phyloP scores from a whole-genome alignment of 148 eudicot species.

The Amaranthus hypochondriacus region DNA sequence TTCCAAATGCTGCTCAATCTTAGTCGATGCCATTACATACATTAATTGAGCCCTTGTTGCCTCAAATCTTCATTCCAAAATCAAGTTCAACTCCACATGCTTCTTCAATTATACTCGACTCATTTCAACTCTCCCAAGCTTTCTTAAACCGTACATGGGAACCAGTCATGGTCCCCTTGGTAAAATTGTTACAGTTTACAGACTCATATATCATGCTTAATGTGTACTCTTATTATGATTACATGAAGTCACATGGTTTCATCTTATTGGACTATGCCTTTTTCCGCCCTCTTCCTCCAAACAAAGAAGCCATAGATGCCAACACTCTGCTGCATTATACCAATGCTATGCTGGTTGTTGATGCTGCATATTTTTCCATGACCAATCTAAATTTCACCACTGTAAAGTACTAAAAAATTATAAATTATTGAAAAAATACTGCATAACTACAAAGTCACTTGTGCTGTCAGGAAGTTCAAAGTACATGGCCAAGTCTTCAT shows the following conservation, averaged over 20 bases:
- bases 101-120: slow-evolving; percentile 75
- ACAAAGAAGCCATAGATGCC: slow-evolving; percentile 90
- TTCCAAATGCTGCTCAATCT: slow-evolving; percentile 81
- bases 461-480: too few species aligned
- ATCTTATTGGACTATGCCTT: slow-evolving; percentile 86
- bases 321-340: slow-evolving; percentile 89
- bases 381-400: slow-evolving; percentile 73
- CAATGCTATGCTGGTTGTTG: slow-evolving; percentile 79
- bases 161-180: slow-evolving; percentile 71
- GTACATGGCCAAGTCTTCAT: too few species aligned
- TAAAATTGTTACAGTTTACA: slow-evolving; percentile 70
- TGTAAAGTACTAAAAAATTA: too few species aligned
- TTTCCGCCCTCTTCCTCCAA: slow-evolving; percentile 81
- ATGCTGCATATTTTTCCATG: slow-evolving; percentile 87
- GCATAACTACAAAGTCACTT: too few species aligned
- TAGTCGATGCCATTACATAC: slow-evolving; percentile 66
- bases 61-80: slow-evolving; percentile 56
- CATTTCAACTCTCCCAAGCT: slow-evolving; percentile 95
- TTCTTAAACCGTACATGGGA: slow-evolving; percentile 88
- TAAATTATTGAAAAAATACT: too few species aligned
- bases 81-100: slow-evolving; percentile 83
- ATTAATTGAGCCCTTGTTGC: slow-evolving; percentile 82
- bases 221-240: slow-evolving; percentile 82
- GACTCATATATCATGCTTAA: slow-evolving; percentile 81
- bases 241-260: slow-evolving; percentile 59